Evolutionary conservation across 176 grass and related monocot genomes (phyloP).

Genomic region (Stipa capillata): DNA sequence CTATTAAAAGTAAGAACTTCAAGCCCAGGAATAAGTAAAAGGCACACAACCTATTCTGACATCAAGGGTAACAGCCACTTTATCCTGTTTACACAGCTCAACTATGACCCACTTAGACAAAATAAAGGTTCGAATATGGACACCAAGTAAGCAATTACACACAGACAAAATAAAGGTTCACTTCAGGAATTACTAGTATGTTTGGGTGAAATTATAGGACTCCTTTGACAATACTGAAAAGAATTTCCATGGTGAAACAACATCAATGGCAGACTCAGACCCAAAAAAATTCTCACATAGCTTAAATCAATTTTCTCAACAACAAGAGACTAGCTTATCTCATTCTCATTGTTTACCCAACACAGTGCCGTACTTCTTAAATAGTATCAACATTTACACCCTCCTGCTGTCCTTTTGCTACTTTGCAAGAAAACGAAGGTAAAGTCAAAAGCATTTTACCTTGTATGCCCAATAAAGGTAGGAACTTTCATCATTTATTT

Average conservation of each 20-base stretch:
- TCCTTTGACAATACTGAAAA: background rate
- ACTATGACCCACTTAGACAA: background rate
- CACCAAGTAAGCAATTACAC: no score
- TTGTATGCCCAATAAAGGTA: constrained; percentile 90
- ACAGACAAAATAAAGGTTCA: no score
- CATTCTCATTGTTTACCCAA: background rate
- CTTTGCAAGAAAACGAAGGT: background rate
- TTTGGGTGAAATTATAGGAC: background rate
- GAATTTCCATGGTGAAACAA: background rate
- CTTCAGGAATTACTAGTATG: no score
- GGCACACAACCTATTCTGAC: background rate
- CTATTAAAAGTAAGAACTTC: background rate
- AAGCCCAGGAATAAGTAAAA: background rate
- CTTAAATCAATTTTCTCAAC: no score
- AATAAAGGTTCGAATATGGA: background rate
- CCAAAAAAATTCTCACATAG: background rate
- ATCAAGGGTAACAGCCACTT: background rate
- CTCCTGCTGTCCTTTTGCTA: background rate
- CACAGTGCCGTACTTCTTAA: background rate
- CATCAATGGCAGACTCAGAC: background rate
- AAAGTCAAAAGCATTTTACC: constrained; percentile 30
- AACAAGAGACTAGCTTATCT: no score
- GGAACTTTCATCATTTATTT: constrained; percentile 80
- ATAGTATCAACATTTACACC: background rate
- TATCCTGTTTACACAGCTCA: background rate